Evolutionary conservation across 2,329 filamentous ascomycete genomes (phyloP), one percentile per base, ranked within the genome.

Genomic region (Hypoxylon sp.): DNA sequence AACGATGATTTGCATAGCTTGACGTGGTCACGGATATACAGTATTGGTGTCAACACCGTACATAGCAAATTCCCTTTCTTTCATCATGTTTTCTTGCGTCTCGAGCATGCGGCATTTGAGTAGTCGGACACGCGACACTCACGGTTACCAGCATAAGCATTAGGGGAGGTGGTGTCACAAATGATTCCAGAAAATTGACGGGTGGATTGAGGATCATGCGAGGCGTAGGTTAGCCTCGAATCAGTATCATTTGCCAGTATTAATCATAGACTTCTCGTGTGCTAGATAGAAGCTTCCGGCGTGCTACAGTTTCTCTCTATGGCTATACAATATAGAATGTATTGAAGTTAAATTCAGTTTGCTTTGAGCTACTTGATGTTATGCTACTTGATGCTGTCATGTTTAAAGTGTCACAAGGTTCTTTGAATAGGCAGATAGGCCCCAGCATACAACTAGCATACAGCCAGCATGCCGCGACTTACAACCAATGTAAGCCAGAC

Each of bases 11-110:
- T 65, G 68, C 68, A 68, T 70, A 62, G 59, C 36, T 32, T 61
- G 23, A 52, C 67, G 52, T 50, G 52, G 62, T 65, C 61, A 65
- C 46, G 68, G 68, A 67, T 63, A 63, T 65, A 67, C 65, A 70
- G 68, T 67, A 70, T 68, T 63, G 60, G 68, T 68, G 65, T 34
- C 68, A 36, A 65, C 65, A 70, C 68, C 58, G 53, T 65, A 68
- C 65, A 68, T 65, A 68, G 10, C 60, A 34, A 63, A 25, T 70
- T 67, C 41, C 36, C 25, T 66, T 65, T 51, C 55, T 50, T 57
- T 60, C 36, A 41, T 59, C 34, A 30, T 49, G 32, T 60, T 46
- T 49, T 53, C 23, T 60, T 67, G 19, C 34, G 53, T 67, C 34
- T 57, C 21, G 25, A 67, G 65, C 61, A 63, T 63, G 53, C 23